Conservation (phyloP, 768 basidiomycete species). For the Roridomyces roridus region DNA sequence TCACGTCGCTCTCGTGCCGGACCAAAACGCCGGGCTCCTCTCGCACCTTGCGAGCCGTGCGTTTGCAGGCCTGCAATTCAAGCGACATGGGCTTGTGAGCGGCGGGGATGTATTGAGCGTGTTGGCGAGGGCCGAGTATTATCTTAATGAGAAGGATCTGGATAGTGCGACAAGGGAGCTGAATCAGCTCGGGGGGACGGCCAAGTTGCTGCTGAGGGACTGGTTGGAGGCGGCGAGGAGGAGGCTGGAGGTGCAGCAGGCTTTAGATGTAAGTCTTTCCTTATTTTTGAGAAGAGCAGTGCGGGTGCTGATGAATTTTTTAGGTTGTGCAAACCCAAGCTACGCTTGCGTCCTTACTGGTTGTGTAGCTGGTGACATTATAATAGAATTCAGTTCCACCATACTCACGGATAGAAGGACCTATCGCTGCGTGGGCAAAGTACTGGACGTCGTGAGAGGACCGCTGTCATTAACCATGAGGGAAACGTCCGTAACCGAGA, state of each 20-base stretch:
- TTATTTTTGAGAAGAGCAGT: neutral
- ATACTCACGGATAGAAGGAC: no score
- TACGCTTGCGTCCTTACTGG: conserved; percentile 79
- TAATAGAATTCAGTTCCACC: conserved; percentile 27
- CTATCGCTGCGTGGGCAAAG: no score
- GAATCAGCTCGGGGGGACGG: conserved; percentile 87
- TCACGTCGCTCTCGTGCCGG: conserved; percentile 92
- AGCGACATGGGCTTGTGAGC: conserved; percentile 75
- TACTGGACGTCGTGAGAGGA: no score
- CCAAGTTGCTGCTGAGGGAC: conserved; percentile 75
- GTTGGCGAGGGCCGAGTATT: conserved; percentile 86
- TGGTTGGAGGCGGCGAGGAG: conserved; percentile 92
- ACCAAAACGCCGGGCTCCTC: conserved; percentile 86
- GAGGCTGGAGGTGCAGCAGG: conserved; percentile 91
- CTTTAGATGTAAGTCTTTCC: conserved; percentile 69
- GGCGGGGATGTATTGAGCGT: conserved; percentile 89
- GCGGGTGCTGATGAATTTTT: conserved; percentile 10
- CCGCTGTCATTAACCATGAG: no score
- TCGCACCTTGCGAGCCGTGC: conserved; percentile 85
- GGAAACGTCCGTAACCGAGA: no score
- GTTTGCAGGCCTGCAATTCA: conserved; percentile 79
- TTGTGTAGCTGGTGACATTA: conserved; percentile 55
- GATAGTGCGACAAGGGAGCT: conserved; percentile 90
- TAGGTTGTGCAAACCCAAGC: conserved; percentile 87
- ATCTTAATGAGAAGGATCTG: conserved; percentile 91